A percentile compares a stretch with the other conserved stretches of the same genome.
Conservation (phyloP, 768 basidiomycete genomes). For the Kwoniella sp. region DNA sequence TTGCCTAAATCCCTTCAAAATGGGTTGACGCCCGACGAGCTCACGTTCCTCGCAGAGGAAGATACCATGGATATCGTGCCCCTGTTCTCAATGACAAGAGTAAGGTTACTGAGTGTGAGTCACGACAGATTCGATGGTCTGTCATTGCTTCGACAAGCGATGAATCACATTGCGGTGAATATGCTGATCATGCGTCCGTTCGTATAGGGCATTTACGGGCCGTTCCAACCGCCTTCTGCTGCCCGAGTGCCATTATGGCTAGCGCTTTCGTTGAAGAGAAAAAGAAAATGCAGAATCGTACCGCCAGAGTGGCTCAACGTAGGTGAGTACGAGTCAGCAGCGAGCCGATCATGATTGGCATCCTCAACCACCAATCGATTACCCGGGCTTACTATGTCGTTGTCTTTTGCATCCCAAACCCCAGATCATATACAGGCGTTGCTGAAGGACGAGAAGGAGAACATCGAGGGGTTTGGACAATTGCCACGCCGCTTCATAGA, state of each 20-base stretch:
- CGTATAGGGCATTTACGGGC: conserved; percentile 83
- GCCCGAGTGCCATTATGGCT: conserved; percentile 93
- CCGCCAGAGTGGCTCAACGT: conserved; percentile 85
- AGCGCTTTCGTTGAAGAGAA: conserved; percentile 87
- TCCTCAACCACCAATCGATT: neutral
- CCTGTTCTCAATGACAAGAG: conserved; percentile 83
- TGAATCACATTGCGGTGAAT: neutral
- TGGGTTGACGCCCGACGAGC: conserved; percentile 78
- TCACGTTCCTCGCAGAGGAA: conserved; percentile 85
- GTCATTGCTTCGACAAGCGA: too few species aligned
- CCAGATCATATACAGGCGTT: conserved; percentile 79
- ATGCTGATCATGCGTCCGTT: neutral
- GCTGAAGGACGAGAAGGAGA: conserved; percentile 72
- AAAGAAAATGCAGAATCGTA: conserved; percentile 91
- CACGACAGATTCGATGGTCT: conserved; percentile 10
- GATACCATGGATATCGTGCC: conserved; percentile 83
- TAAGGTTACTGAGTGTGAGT: conserved; percentile 83
- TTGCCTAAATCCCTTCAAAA: conserved; percentile 71
- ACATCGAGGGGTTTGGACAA: conserved; percentile 68
- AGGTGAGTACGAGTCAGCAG: conserved; percentile 61
- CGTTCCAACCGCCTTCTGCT: conserved; percentile 83
- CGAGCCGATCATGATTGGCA: too few species aligned
- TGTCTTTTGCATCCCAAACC: too few species aligned
- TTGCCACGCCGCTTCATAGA: conserved; percentile 88
- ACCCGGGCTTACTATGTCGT: too few species aligned